phyloP scores from a whole-genome alignment of 2,329 filamentous ascomycete genomes.

The Neurospora crassa region DNA sequence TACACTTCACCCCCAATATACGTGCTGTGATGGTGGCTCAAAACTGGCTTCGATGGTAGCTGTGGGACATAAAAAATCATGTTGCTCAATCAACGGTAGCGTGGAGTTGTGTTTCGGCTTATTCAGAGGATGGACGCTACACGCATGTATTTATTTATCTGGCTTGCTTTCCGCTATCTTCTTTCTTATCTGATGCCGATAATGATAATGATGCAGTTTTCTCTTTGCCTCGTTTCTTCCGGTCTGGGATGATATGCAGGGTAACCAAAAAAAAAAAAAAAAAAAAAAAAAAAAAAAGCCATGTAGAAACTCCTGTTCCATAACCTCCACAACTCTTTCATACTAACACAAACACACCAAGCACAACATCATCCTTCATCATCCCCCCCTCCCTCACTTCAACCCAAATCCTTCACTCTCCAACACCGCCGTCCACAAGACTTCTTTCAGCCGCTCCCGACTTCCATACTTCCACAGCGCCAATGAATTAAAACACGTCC shows the following conservation, averaged over 20 bases:
- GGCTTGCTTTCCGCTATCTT: background rate
- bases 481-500: constrained; percentile 86
- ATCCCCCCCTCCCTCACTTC: constrained; percentile 39
- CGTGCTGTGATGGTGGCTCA: too few species aligned
- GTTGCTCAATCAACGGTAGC: background rate
- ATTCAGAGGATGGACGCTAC: background rate
- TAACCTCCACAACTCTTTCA: background rate
- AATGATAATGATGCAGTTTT: background rate
- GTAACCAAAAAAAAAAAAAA: background rate
- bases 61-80: too few species aligned
- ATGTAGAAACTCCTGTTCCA: background rate
- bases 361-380: background rate
- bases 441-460: constrained; percentile 55
- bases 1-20: too few species aligned
- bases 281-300: background rate
- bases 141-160: background rate
- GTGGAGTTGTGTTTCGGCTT: background rate
- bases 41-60: too few species aligned
- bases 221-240: background rate
- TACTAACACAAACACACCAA: background rate
- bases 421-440: constrained; percentile 77
- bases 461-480: constrained; percentile 64
- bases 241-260: background rate
- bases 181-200: background rate
- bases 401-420: constrained; percentile 90